Percentiles rank a stretch among this genome's conserved stretches.
Conservation (phyloP, 2,329 filamentous ascomycete species). For the Acarospora socialis region DNA sequence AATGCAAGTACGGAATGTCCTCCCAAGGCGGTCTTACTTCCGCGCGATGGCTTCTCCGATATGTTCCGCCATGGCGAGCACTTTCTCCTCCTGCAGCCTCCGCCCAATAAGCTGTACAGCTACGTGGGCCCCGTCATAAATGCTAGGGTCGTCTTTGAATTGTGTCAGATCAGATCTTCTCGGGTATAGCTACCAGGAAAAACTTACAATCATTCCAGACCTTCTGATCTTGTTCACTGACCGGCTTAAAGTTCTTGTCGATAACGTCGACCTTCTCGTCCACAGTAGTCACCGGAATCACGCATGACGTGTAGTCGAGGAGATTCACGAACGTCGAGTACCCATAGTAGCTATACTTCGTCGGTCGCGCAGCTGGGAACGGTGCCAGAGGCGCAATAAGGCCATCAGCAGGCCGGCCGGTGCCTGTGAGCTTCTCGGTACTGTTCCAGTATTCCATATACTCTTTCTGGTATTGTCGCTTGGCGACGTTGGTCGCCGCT, state of each 20-base stretch:
- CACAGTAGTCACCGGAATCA: constrained; percentile 41
- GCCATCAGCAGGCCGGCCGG: constrained; percentile 40
- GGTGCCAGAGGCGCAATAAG: constrained; percentile 38
- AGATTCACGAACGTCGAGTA: constrained; percentile 33
- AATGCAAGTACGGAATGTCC: too few species aligned
- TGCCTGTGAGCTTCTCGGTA: constrained; percentile 36
- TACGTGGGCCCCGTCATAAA: constrained; percentile 35
- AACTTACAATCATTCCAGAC: constrained; percentile 37
- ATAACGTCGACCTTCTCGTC: constrained; percentile 36
- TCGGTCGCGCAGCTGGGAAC: constrained; percentile 34
- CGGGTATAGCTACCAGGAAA: too few species aligned
- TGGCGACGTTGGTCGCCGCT: constrained; percentile 36
- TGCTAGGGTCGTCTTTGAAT: constrained; percentile 31
- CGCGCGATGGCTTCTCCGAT: constrained; percentile 17
- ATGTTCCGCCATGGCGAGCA: constrained; percentile 31
- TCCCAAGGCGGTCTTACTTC: too few species aligned
- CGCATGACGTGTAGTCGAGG: constrained; percentile 40
- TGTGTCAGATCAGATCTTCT: background rate
- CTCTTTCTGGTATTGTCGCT: constrained; percentile 40
- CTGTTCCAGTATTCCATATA: constrained; percentile 53
- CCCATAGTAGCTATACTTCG: constrained; percentile 33
- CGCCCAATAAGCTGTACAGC: constrained; percentile 34
- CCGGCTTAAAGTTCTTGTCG: constrained; percentile 24
- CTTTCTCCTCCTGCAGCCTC: constrained; percentile 38
- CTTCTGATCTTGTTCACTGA: constrained; percentile 29